Evolutionary conservation across 106 monocot species (phyloP).

Genomic region (Phalaenopsis aphrodite): DNA sequence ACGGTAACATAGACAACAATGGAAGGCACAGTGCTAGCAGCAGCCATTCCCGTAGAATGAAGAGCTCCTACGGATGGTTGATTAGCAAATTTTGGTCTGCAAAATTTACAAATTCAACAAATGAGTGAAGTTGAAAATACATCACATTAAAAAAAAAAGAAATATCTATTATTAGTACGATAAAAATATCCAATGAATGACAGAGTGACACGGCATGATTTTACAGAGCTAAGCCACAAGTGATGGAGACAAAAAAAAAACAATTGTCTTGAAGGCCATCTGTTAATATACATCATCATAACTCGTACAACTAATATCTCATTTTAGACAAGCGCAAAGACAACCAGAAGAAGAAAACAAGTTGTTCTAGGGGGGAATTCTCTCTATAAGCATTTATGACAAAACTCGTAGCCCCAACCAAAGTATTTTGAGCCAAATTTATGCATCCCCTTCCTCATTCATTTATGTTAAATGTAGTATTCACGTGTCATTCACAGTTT

Average conservation of each 20-base stretch:
- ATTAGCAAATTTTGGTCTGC: slow-evolving; percentile 29
- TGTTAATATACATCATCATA: neutral
- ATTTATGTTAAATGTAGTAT: neutral
- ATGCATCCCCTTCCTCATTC: neutral
- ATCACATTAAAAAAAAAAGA: neutral
- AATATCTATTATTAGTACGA: neutral
- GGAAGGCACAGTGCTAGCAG: slow-evolving; percentile 43
- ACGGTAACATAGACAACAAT: slow-evolving; percentile 97
- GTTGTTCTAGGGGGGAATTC: neutral
- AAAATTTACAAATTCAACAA: slow-evolving; percentile 2
- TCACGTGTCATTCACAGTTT: neutral
- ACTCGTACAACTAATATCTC: neutral
- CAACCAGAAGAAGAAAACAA: neutral
- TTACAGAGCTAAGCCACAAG: neutral
- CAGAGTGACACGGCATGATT: neutral
- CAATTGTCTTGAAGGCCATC: neutral
- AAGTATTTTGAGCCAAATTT: neutral
- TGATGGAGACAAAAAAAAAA: neutral
- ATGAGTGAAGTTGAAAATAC: neutral
- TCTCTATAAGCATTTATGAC: neutral
- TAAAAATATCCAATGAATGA: neutral
- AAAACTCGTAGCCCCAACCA: neutral
- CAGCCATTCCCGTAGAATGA: slow-evolving; percentile 48
- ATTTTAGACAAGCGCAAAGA: neutral
- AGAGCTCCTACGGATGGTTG: slow-evolving; percentile 30